Evolutionary conservation across 345 rosid species (phyloP).

Genomic region (Gossypium stocksii): DNA sequence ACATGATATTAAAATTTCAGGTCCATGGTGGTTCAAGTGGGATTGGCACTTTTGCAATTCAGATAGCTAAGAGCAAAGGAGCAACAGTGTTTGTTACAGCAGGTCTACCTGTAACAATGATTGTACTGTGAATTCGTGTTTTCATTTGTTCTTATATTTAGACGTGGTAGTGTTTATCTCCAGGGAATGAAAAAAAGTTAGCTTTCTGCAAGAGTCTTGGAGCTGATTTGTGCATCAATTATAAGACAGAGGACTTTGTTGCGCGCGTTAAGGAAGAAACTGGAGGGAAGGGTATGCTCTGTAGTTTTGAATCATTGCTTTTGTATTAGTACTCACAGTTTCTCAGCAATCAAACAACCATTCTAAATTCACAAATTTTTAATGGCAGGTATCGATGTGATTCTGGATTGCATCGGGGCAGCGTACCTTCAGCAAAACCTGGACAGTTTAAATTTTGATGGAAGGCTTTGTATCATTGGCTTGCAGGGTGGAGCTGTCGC

Average conservation of each 20-base stretch:
- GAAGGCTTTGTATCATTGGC: constrained; percentile 81
- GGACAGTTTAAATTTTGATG: constrained; percentile 70
- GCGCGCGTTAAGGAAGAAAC: constrained; percentile 76
- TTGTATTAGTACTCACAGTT: background rate
- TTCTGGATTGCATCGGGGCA: constrained; percentile 82
- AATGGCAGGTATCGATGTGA: constrained; percentile 62
- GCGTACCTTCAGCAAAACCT: constrained; percentile 70
- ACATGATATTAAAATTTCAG: constrained; percentile 28
- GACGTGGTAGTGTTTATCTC: background rate
- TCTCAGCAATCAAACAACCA: background rate
- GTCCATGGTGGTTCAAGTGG: constrained; percentile 96
- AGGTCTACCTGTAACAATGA: constrained; percentile 35
- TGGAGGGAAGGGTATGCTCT: constrained; percentile 57
- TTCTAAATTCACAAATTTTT: background rate
- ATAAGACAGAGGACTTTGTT: constrained; percentile 85
- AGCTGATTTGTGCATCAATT: constrained; percentile 83
- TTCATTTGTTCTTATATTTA: too few relatives aligned
- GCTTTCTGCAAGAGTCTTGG: constrained; percentile 81
- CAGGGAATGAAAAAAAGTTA: constrained; percentile 81
- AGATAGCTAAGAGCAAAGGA: constrained; percentile 63
- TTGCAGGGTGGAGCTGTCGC: constrained; percentile 57
- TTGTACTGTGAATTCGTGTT: too few relatives aligned
- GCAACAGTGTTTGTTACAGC: constrained; percentile 80
- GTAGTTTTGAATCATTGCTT: background rate
- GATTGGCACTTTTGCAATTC: constrained; percentile 86